Conservation (phyloP, 78 protist genomes). For the Planoprotostelium fungivorum region DNA sequence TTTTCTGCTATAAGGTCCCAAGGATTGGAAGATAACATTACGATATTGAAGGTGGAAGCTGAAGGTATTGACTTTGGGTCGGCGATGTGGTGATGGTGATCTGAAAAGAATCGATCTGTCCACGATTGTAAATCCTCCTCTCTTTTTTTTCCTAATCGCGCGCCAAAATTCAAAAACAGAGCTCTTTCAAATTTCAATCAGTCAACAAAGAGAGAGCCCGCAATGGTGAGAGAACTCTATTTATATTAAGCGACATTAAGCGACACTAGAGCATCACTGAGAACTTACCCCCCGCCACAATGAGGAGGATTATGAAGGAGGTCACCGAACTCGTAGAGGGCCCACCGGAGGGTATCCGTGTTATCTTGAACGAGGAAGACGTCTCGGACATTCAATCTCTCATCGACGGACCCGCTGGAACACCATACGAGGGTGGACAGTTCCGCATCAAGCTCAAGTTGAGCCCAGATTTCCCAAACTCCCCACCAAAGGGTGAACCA, state of each 20-base stretch:
- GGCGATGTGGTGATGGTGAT: not conserved
- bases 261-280: too few species aligned
- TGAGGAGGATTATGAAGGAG: conserved; percentile 68
- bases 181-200: not conserved
- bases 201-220: too few species aligned
- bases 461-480: conserved; percentile 78
- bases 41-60: not conserved
- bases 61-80: too few species aligned
- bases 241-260: too few species aligned
- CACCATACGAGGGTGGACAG: conserved; percentile 96
- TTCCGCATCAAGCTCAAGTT: conserved; percentile 79
- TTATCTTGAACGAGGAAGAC: conserved; percentile 74
- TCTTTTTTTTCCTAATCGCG: not conserved
- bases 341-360: conserved; percentile 69
- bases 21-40: not conserved
- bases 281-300: conserved; percentile 61
- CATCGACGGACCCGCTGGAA: conserved; percentile 92
- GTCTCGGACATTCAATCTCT: conserved; percentile 72
- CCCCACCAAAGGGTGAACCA: conserved; percentile 94
- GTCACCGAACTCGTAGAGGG: conserved; percentile 22
- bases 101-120: not conserved
- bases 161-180: not conserved
- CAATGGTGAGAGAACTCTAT: too few species aligned
- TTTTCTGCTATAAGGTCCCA: not conserved
- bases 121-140: not conserved